Conservation (phyloP, 306 rosid species). For the Cucumis cinereus region DNA sequence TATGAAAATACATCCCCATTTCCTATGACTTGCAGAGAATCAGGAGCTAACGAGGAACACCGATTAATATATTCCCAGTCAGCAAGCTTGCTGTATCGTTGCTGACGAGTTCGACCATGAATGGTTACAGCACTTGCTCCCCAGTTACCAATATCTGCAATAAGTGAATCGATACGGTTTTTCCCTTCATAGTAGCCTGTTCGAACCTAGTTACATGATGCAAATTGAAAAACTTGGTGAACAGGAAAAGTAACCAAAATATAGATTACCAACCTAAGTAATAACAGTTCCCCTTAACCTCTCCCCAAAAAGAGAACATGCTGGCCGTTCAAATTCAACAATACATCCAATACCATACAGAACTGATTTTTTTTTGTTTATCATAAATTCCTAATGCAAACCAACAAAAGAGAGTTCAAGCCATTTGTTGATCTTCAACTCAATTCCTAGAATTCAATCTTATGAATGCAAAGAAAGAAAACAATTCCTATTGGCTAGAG, state of each 20-base stretch:
- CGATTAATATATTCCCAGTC: slow-evolving; percentile 80
- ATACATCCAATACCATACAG: background rate
- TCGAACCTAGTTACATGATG: slow-evolving; percentile 47
- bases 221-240: background rate
- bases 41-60: slow-evolving; percentile 58
- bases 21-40: slow-evolving; percentile 55
- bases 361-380: too few species aligned
- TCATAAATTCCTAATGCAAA: background rate
- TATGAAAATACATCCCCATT: slow-evolving; percentile 81
- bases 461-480: background rate
- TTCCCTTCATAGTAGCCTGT: slow-evolving; percentile 88
- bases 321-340: background rate
- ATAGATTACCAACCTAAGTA: background rate
- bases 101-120: slow-evolving; percentile 95
- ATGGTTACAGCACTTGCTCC: slow-evolving; percentile 82
- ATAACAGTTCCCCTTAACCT: background rate
- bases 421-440: background rate
- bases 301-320: background rate
- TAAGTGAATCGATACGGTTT: slow-evolving; percentile 73
- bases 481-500: background rate
- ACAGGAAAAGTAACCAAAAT: background rate
- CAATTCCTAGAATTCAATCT: background rate
- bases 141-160: slow-evolving; percentile 66
- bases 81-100: slow-evolving; percentile 95
- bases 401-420: background rate